These are phyloP conservation scores for Opeltia flavorubescens DNA, from an alignment of 495 filamentous ascomycete species.

Conservation along the genomic window DNA sequence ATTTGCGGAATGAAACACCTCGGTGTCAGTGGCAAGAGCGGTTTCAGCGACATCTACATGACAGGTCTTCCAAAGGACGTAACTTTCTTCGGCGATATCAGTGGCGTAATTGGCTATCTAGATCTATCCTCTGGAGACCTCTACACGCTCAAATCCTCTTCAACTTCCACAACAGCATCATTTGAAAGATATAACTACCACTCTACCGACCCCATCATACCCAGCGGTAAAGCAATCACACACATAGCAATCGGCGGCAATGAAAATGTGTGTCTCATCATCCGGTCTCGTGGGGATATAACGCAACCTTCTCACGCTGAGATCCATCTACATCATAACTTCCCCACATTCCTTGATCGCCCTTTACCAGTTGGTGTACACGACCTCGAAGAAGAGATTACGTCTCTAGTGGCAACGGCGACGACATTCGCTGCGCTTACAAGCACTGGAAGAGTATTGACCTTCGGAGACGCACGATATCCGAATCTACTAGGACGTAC, in stretches of 20 bases:
- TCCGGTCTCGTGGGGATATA: background rate
- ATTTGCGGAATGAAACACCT: slow-evolving; percentile 3
- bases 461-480: slow-evolving; percentile 47
- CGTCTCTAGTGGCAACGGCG: slow-evolving; percentile 35
- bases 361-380: slow-evolving; percentile 9
- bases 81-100: slow-evolving; percentile 12
- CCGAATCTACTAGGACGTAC: slow-evolving; percentile 9
- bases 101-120: slow-evolving; percentile 13
- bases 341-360: slow-evolving; percentile 4
- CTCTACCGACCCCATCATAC: slow-evolving; percentile 2
- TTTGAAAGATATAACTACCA: slow-evolving; percentile 3
- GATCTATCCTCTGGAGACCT: slow-evolving; percentile 2
- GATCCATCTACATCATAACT: slow-evolving; percentile 3
- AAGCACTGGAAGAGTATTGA: slow-evolving; percentile 33
- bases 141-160: background rate
- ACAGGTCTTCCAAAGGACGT: slow-evolving; percentile 3
- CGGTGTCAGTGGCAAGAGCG: background rate
- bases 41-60: background rate
- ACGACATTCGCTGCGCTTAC: slow-evolving; percentile 39
- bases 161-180: background rate
- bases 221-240: slow-evolving; percentile 1
- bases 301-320: background rate
- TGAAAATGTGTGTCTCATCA: slow-evolving; percentile 11
- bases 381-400: slow-evolving; percentile 13
- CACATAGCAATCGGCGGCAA: slow-evolving; percentile 13